These are phyloP conservation scores for Macrolepiota dolichaula DNA, from an alignment of 768 basidiomycete genomes.

Conservation along the genomic window DNA sequence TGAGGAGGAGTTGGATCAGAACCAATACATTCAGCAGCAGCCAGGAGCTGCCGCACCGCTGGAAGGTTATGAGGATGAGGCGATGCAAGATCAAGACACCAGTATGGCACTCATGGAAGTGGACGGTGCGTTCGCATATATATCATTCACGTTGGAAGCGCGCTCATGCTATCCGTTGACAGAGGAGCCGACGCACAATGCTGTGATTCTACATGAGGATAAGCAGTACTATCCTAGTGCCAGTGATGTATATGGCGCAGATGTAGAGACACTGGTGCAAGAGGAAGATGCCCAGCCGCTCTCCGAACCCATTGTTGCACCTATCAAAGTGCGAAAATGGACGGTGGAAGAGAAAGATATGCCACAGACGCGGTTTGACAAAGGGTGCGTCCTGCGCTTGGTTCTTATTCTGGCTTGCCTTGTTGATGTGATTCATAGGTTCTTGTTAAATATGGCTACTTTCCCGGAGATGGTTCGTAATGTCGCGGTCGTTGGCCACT, in stretches of 20 bases:
- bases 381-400: slow-evolving; percentile 57
- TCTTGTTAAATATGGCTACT: slow-evolving; percentile 85
- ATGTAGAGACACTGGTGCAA: slow-evolving; percentile 94
- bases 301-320: slow-evolving; percentile 92
- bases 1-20: slow-evolving; percentile 50
- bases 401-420: not conserved
- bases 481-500: slow-evolving; percentile 92
- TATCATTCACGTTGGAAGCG: slow-evolving; percentile 3
- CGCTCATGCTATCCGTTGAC: not conserved
- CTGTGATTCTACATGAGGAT: slow-evolving; percentile 91
- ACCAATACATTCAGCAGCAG: slow-evolving; percentile 38
- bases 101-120: slow-evolving; percentile 78
- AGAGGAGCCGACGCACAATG: slow-evolving; percentile 73
- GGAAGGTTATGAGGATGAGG: slow-evolving; percentile 81
- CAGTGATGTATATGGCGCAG: slow-evolving; percentile 86
- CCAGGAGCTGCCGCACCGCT: slow-evolving; percentile 48
- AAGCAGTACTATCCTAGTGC: slow-evolving; percentile 98
- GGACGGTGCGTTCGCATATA: slow-evolving; percentile 53
- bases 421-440: slow-evolving; percentile 44
- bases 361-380: slow-evolving; percentile 97
- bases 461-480: slow-evolving; percentile 96
- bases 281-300: slow-evolving; percentile 98
- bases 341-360: slow-evolving; percentile 92
- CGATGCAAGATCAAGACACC: slow-evolving; percentile 45
- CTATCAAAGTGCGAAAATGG: slow-evolving; percentile 94